These are phyloP conservation scores for Extremus antarcticus DNA, from an alignment of 495 filamentous ascomycete species.

Conservation along the genomic window DNA sequence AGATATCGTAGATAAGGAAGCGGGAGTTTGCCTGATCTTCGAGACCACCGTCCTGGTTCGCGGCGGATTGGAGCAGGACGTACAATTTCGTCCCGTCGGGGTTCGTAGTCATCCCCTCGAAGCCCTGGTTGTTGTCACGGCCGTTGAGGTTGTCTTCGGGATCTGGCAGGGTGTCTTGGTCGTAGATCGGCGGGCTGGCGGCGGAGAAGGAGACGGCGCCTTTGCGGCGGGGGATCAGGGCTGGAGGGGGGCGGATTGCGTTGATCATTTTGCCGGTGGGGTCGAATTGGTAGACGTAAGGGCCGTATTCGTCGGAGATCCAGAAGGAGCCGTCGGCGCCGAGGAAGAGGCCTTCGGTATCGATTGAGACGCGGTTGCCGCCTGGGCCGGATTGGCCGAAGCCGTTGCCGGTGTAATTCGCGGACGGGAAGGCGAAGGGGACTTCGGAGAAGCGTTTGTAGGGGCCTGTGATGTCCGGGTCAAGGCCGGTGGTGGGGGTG, in stretches of 20 bases:
- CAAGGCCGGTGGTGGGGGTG: slow-evolving; percentile 59
- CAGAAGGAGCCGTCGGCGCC: slow-evolving; percentile 56
- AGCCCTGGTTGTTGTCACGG: slow-evolving; percentile 65
- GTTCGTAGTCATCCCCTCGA: slow-evolving; percentile 60
- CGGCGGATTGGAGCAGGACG: slow-evolving; percentile 56
- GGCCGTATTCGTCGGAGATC: slow-evolving; percentile 73
- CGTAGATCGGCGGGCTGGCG: slow-evolving; percentile 52
- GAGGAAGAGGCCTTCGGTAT: slow-evolving; percentile 63
- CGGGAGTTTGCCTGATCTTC: slow-evolving; percentile 46
- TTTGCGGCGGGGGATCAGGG: slow-evolving; percentile 58
- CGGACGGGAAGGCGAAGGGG: slow-evolving; percentile 49
- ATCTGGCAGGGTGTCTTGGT: slow-evolving; percentile 32
- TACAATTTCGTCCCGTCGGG: slow-evolving; percentile 56
- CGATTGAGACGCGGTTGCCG: slow-evolving; percentile 51
- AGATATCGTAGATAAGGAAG: slow-evolving; percentile 53
- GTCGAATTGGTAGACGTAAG: slow-evolving; percentile 61
- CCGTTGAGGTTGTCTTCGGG: slow-evolving; percentile 52
- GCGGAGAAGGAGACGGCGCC: slow-evolving; percentile 47
- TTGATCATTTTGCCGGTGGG: slow-evolving; percentile 46
- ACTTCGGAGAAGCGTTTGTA: slow-evolving; percentile 46
- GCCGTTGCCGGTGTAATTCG: slow-evolving; percentile 62
- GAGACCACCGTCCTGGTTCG: slow-evolving; percentile 54
- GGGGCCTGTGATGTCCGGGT: slow-evolving; percentile 47
- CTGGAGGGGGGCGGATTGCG: slow-evolving; percentile 58
- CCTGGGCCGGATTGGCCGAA: slow-evolving; percentile 54